Base-by-base conservation (phyloP, 148 eudicot genomes). In the Gaultheria prostrata region DNA sequence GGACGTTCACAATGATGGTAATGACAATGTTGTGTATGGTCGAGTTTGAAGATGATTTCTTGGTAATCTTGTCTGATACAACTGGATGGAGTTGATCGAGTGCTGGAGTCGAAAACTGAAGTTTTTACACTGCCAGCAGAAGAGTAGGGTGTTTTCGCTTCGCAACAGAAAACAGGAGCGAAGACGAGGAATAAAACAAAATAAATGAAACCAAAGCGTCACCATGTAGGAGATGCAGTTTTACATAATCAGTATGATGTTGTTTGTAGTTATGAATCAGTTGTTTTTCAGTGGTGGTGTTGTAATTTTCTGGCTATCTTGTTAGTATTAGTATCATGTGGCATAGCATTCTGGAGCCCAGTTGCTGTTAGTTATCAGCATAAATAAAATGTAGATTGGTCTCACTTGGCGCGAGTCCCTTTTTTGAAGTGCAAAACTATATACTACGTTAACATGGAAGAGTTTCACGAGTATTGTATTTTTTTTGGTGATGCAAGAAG, bases 1-100 rank as follows among this genome's bases (percentile, higher is more conserved):
- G 1, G 85, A 57, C 39, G 71, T n/a, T 59, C 87, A 20, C 21
- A 76, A 86, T 10, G 59, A 35, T 80, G 82, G 77, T 28, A 69
- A 65, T 43, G 49, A 61, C 48, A 67, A 50, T 50, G 53, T 50
- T 8, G 83, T 80, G 45, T 39, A 39, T 1, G 43, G 43, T 39
- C 43, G 82, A 48, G 80, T 33, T 49, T 17, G 7, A 43, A 21
- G 45, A 15, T 46, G 45, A n/a, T 70, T 32, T 54, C 75, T 24
- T 6, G 76, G 28, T 67, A 2, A 12, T 73, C n/a, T 70, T 77
- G 4, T 73, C 35, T 10, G 71, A 20, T 53, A 63, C 82, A 39
- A 70, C 81, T 30, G 76, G 80, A 77, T 80, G n/a, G 5, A 45
- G 24, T 45, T 26, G 54, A 63, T 80, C 2, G 53, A 15, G 3